Conservation (phyloP, 1,284 basidiomycete genomes). For the Ustilago bromivora region DNA sequence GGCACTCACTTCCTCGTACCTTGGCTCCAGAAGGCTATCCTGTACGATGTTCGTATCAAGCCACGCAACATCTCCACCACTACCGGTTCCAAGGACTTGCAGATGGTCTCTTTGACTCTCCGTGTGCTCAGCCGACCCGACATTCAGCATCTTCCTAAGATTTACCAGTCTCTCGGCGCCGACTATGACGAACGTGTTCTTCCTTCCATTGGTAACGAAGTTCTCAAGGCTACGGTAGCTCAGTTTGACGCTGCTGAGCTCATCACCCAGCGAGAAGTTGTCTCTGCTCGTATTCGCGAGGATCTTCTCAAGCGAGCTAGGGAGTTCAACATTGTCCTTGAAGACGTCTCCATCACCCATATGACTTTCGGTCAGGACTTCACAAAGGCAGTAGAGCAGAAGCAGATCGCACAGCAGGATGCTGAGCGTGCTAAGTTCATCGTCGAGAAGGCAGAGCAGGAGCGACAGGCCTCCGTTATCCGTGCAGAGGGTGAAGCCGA, state of each 20-base stretch:
- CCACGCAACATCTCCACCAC: slow-evolving; percentile 93
- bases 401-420: slow-evolving; percentile 96
- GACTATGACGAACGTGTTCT: slow-evolving; percentile 96
- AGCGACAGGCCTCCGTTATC: slow-evolving; percentile 96
- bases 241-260: slow-evolving; percentile 99
- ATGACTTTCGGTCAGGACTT: slow-evolving; percentile 75
- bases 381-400: slow-evolving; percentile 91
- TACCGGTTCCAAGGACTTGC: slow-evolving; percentile 93
- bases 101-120: slow-evolving; percentile 93
- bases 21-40: slow-evolving; percentile 88
- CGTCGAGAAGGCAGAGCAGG: slow-evolving; percentile 96
- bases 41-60: slow-evolving; percentile 98
- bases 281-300: slow-evolving; percentile 91
- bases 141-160: slow-evolving; percentile 85
- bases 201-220: slow-evolving; percentile 87
- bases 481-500: slow-evolving; percentile 98
- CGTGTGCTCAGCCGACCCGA: slow-evolving; percentile 96
- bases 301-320: slow-evolving; percentile 92
- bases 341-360: slow-evolving; percentile 92
- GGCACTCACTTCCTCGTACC: slow-evolving; percentile 98
- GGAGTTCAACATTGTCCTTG: slow-evolving; percentile 95
- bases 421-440: slow-evolving; percentile 95
- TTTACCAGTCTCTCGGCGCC: slow-evolving; percentile 92
- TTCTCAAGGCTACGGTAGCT: slow-evolving; percentile 93
- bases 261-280: slow-evolving; percentile 77